Base-by-base conservation (phyloP, 805 yeast genomes). In the Zygotorulaspora sp. region DNA sequence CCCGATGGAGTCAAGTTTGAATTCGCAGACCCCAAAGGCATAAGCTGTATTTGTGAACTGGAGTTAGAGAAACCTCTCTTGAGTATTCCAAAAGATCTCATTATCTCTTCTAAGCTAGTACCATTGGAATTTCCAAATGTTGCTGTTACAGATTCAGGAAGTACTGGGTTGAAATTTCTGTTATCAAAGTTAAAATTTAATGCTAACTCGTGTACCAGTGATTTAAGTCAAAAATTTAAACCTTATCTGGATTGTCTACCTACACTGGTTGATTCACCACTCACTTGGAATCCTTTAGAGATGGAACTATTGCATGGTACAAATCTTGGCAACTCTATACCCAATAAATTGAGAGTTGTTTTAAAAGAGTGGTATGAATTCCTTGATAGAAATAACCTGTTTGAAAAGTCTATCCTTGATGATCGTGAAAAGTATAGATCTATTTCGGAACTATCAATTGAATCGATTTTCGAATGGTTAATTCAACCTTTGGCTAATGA, bases 331-430 rank as follows among this genome's bases (percentile, higher is more conserved):
- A 71, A 71, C 17, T 75, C 86, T 0, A 50, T 81, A 12, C 58
- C 62, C 2, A 72, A 68, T 5, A 75, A 75, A 39, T 55, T 76
- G 26, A 49, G 56, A 1, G 47, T 55, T n/a, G 56, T 83, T 34
- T 64, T 75, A 4, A 71, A 75, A 25, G 95, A 84, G 54, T 87
- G 90, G 92, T 61, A 52, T 34, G 42, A 38, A 3, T 19, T 39
- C 19, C 15, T 44, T 6, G 39, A 10, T 12, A 14, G 20, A 7
- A 10, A 27, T 14, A 20, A 36, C 13, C 40, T 38, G 30, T 35
- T 36, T 9, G 14, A n/a, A 7, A 28, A 31, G 10, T 21, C 34
- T 6, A 29, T 44, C 7, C n/a, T 17, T 3, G 40, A 37, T 3
- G 64, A 61, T 20, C 11, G 47, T 9, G 22, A 32, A 13, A 42